Evolutionary conservation across 306 rosid species (phyloP).

Genomic region (Malus sieversii): DNA sequence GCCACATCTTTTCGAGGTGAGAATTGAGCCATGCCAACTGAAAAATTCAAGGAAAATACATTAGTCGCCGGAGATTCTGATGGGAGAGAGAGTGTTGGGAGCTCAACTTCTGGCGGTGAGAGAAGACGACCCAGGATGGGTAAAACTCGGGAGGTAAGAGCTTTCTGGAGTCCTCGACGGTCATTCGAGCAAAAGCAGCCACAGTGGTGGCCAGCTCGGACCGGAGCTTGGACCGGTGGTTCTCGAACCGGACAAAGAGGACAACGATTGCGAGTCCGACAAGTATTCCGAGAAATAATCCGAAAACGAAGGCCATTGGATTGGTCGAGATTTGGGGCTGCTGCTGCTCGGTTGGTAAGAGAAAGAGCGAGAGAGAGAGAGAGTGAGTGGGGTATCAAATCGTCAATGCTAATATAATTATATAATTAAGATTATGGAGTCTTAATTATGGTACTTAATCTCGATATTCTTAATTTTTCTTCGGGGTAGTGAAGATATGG

Average conservation of each 20-base stretch:
- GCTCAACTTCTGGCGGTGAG: conserved; percentile 70
- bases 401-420: not conserved
- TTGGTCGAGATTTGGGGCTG: not conserved
- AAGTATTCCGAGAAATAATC: conserved; percentile 55
- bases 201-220: conserved; percentile 60
- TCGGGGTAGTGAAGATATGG: not conserved
- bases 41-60: not conserved
- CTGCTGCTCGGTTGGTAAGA: not conserved
- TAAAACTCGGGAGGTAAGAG: conserved; percentile 64
- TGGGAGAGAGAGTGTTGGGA: not conserved
- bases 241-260: conserved; percentile 61
- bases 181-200: conserved; percentile 78
- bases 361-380: not conserved
- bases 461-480: not conserved
- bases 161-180: conserved; percentile 82
- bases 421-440: not conserved
- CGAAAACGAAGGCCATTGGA: conserved; percentile 67
- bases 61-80: not conserved
- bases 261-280: conserved; percentile 57
- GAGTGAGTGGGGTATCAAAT: not conserved
- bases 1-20: conserved; percentile 91
- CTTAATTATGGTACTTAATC: not conserved
- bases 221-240: conserved; percentile 55
- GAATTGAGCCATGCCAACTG: conserved; percentile 80
- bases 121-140: conserved; percentile 94